Evolutionary conservation across 176 grass and related monocot species (phyloP), one percentile per base, ranked within the genome.

Genomic region (Musa beccarii): DNA sequence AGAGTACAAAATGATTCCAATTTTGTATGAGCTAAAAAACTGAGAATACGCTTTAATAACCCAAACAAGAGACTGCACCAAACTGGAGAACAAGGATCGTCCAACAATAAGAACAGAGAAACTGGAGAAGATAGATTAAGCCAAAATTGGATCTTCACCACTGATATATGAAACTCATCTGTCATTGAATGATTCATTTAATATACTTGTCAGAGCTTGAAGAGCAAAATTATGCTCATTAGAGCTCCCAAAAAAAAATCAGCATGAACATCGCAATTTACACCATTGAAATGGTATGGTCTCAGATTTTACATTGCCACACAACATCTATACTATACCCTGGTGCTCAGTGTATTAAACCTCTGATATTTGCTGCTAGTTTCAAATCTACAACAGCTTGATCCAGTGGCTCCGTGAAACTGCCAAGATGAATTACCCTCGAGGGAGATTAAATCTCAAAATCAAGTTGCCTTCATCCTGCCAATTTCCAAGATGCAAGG

Each of bases 371-470:
- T 43, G 68, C 68, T 51, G 68, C 17, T 21, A n/a, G 17, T 51
- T 70, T 51, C 68, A 34, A 11, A 68, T 68, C 34, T 68, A 68
- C 65, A 68, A 68, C 24, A 68, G 65, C 65, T 43, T 43, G 34
- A 43, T 43, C 24, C 7, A 70, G 15, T 70, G 16, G 14, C 16
- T n/a, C 8, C 17, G 19, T 51, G 49, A 52, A 51, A 70, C 17
- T 49, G 68, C 34, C 19, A 49, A 26, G 63, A 66, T 13, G 10
- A 26, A 26, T 66, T 10, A 24, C n/a, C 63, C 63, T 25, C 10
- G n/a, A 66, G 22, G 34, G 22, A 66, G 14, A 29, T 25, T 28
- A 66, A 63, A 66, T 66, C 17, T 26, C 63, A 66, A 66, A 66
- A 66, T 66, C 63, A 66, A 2, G 23, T 28, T 20, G 63, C 21